phyloP scores from a whole-genome alignment of 768 basidiomycete genomes.

The Lentinula sp. region DNA sequence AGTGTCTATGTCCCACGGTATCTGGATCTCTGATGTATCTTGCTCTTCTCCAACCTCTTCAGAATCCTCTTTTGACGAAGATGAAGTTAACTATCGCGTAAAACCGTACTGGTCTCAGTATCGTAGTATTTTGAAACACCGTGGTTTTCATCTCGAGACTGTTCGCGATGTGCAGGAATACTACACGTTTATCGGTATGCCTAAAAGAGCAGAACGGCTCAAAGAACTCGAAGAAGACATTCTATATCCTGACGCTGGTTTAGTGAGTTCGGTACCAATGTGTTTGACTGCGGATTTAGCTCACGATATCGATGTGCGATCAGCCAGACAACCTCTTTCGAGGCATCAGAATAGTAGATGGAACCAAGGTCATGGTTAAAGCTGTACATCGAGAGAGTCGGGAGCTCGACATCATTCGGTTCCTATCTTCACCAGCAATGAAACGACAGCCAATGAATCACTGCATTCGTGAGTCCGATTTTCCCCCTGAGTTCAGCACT shows the following conservation, averaged over 20 bases:
- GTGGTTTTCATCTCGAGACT: conserved; percentile 65
- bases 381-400: conserved; percentile 60
- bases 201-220: conserved; percentile 11
- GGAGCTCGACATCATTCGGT: conserved; percentile 54
- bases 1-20: conserved; percentile 7
- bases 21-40: conserved; percentile 16
- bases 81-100: conserved; percentile 54
- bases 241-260: conserved; percentile 65
- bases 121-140: conserved; percentile 34
- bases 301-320: conserved; percentile 8
- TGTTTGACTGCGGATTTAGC: background rate
- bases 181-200: conserved; percentile 26
- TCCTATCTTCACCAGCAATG: conserved; percentile 46
- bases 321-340: conserved; percentile 73
- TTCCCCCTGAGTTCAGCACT: conserved; percentile 4
- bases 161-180: conserved; percentile 58
- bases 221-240: conserved; percentile 43
- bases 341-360: conserved; percentile 48
- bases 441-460: conserved; percentile 65
- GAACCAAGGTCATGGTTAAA: conserved; percentile 55
- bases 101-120: conserved; percentile 60
- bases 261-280: conserved; percentile 38
- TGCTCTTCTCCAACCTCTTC: conserved; percentile 39
- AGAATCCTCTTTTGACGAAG: conserved; percentile 48
- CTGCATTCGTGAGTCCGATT: conserved; percentile 56